Conservation (phyloP, 2,329 filamentous ascomycete genomes). For the Aspergillus fischeri region DNA sequence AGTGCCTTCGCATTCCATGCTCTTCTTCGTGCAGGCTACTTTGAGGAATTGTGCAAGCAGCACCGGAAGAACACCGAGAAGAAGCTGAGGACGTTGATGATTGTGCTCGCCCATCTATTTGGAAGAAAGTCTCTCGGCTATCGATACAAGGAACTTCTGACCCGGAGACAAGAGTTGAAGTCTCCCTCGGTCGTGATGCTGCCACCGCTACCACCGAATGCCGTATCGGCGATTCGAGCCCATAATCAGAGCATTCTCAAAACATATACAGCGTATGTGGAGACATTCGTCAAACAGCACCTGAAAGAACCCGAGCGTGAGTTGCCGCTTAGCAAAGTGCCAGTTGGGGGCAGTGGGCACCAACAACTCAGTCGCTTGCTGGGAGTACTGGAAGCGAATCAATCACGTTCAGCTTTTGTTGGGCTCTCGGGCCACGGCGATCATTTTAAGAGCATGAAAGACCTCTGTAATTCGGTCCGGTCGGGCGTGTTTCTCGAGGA, state of each 20-base stretch:
- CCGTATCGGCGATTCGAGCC: slow-evolving; percentile 51
- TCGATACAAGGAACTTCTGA: slow-evolving; percentile 29
- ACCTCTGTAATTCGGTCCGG: slow-evolving; percentile 63
- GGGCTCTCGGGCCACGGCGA: slow-evolving; percentile 67
- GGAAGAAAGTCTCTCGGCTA: slow-evolving; percentile 50
- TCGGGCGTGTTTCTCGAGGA: slow-evolving; percentile 71
- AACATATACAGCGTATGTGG: slow-evolving; percentile 66
- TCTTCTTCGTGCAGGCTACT: slow-evolving; percentile 66
- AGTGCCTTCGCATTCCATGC: slow-evolving; percentile 73
- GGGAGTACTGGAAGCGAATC: slow-evolving; percentile 6
- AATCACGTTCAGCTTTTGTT: slow-evolving; percentile 63
- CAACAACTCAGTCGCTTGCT: slow-evolving; percentile 1
- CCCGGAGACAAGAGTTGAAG: slow-evolving; percentile 46
- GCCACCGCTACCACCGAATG: slow-evolving; percentile 57
- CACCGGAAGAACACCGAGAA: slow-evolving; percentile 49
- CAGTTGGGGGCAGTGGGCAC: slow-evolving; percentile 39
- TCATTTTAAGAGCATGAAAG: slow-evolving; percentile 59
- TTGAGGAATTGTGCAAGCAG: slow-evolving; percentile 59
- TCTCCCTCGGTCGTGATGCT: slow-evolving; percentile 64
- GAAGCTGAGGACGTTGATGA: slow-evolving; percentile 58
- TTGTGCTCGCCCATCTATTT: slow-evolving; percentile 69
- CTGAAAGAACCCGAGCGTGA: slow-evolving; percentile 50
- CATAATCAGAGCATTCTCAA: slow-evolving; percentile 64
- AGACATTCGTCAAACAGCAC: slow-evolving; percentile 65
- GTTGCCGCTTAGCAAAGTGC: slow-evolving; percentile 57